Percentiles rank a stretch among this genome's conserved stretches.
Evolutionary conservation across 2,329 filamentous ascomycete species (phyloP).

Genomic region (Huntiella savannae): DNA sequence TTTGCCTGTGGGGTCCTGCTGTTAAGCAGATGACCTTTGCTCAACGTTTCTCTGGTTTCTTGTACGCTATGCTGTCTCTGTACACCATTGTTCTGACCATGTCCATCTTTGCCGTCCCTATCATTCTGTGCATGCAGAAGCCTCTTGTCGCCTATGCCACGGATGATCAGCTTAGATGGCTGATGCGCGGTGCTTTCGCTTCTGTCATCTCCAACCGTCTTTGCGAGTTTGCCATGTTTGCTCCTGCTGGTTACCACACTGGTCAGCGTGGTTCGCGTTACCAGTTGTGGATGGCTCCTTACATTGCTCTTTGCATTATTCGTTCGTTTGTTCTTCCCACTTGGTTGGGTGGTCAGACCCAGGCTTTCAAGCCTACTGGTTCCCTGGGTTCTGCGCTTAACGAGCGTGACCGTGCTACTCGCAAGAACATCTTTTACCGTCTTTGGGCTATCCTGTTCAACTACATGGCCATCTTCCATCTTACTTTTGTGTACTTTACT

Average conservation of each 20-base stretch:
- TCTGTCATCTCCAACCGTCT: conserved; percentile 31
- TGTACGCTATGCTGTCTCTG: conserved; percentile 35
- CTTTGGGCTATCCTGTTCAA: conserved; percentile 35
- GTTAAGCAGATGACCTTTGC: conserved; percentile 34
- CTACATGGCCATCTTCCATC: conserved; percentile 35
- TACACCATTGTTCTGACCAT: conserved; percentile 36
- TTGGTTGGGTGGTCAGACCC: conserved; percentile 39
- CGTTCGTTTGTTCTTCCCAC: conserved; percentile 37
- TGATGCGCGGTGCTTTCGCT: conserved; percentile 36
- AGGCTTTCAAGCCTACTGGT: conserved; percentile 42
- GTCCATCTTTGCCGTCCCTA: conserved; percentile 37
- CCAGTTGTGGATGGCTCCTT: conserved; percentile 44
- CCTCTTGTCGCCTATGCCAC: conserved; percentile 36
- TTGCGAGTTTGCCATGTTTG: conserved; percentile 37
- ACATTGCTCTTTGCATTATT: conserved; percentile 37
- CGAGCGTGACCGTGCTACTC: conserved; percentile 33
- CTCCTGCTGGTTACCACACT: conserved; percentile 39
- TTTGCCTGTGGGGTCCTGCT: conserved; percentile 35
- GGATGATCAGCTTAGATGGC: conserved; percentile 35
- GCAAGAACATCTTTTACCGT: conserved; percentile 33
- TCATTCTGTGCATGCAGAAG: conserved; percentile 37
- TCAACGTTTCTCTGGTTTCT: conserved; percentile 38
- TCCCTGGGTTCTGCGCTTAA: conserved; percentile 36
- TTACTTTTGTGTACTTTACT: conserved; percentile 33
- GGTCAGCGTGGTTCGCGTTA: conserved; percentile 36